Base-by-base conservation (phyloP, 2,329 filamentous ascomycete species). In the Cadophora sp. region DNA sequence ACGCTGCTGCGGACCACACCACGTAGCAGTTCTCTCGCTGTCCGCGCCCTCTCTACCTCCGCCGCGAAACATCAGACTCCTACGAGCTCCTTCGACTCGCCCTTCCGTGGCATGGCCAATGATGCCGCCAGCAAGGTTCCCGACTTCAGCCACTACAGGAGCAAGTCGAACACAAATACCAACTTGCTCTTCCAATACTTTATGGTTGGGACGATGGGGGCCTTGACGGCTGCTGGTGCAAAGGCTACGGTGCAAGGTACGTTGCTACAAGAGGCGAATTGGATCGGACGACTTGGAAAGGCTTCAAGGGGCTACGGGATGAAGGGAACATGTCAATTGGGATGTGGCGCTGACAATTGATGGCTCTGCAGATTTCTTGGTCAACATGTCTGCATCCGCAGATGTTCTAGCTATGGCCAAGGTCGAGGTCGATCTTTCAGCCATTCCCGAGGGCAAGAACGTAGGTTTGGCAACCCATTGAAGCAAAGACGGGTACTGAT, bases 381-480 rank as follows among this genome's bases (percentile, higher is more conserved):
- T 97, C 86, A 99, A 97, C 90, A 98, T 99, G 97, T 97, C 95
- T 78, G 96, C 96, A 72, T 99, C 96, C 71, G 96, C 96, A 83
- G 96, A 99, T 79, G 94, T 99, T 79, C 85, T 99, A 84, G 96
- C 97, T 80, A 97, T 97, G 90, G 96, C 96, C 83, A 99, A 99
- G 91, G 96, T 99, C 77, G 96, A 99, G 86, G 92, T 99, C 77
- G 93, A 97, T 82, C 91, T 99, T 75, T 86, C 86, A 78, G 82
- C 93, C 73, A 98, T 99, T 78, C 96, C 96, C 72, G 95, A 98
- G 87, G 96, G 96, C 88, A 99, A 98, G 92, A 99, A 99, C 86
- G 96, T 94, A 86, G 81, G 91, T 86, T 64, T 50, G 29, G 60
- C 22, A 31, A 11, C 67, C 64, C 55, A 69, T 68, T 56, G 63